Percentiles rank a stretch among this genome's conserved stretches.
These are phyloP conservation scores for Pythium dissotocum DNA, from an alignment of 352 stramenopile species.

Conservation along the genomic window DNA sequence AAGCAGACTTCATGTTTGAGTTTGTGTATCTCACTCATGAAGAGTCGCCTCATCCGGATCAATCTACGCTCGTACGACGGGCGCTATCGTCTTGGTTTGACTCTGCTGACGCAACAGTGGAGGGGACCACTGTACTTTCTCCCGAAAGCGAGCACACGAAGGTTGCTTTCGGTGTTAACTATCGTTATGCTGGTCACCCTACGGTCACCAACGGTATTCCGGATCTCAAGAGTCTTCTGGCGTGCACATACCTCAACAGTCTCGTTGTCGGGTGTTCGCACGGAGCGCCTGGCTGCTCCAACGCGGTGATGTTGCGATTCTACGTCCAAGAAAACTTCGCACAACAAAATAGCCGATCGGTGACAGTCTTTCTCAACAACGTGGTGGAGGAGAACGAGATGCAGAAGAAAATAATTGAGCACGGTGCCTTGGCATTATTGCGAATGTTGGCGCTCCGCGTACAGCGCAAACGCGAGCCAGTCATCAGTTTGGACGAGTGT, in stretches of 20 bases:
- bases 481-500: conserved; percentile 1
- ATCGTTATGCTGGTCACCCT: conserved; percentile 16
- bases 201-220: background rate
- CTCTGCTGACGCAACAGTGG: background rate
- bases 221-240: conserved; percentile 2
- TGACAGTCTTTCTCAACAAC: background rate
- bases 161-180: conserved; percentile 26
- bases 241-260: conserved; percentile 5
- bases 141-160: background rate
- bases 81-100: conserved; percentile 20
- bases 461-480: conserved; percentile 3
- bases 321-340: conserved; percentile 21
- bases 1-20: conserved; percentile 30
- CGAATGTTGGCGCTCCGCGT: conserved; percentile 24
- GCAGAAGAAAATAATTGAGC: conserved; percentile 7
- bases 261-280: conserved; percentile 13
- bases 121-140: background rate
- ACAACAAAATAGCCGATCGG: conserved; percentile 8
- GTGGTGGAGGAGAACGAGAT: conserved; percentile 4
- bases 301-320: conserved; percentile 17
- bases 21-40: conserved; percentile 26
- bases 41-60: background rate
- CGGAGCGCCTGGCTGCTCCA: background rate
- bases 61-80: background rate
- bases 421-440: conserved; percentile 23